A percentile compares a stretch with the other conserved stretches of the same genome.
phyloP scores from a whole-genome alignment of 495 filamentous ascomycete genomes.

The Aspergillus nanangensis region DNA sequence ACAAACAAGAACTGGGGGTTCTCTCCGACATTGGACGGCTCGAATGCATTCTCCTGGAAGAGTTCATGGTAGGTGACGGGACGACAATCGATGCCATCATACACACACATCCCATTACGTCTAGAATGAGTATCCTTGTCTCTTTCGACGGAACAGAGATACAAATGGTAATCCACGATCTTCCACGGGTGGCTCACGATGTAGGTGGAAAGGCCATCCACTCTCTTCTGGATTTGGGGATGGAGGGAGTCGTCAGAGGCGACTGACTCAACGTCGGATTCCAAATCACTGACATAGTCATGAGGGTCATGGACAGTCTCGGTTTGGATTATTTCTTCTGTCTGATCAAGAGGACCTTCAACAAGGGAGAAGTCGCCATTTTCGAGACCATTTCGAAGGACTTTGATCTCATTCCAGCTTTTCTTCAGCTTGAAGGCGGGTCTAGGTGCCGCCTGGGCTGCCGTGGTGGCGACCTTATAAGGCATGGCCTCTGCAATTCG shows the following conservation, averaged over 20 bases:
- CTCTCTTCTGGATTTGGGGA: not conserved
- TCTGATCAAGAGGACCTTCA: not conserved
- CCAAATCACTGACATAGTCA: not conserved
- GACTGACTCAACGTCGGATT: not conserved
- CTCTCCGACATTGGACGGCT: slow-evolving; percentile 3
- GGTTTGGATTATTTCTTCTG: not conserved
- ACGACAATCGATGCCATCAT: slow-evolving; percentile 21
- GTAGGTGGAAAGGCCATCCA: slow-evolving; percentile 1
- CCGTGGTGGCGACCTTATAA: slow-evolving; percentile 4
- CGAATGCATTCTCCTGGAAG: slow-evolving; percentile 6
- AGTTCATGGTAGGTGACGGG: slow-evolving; percentile 20
- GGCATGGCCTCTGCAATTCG: slow-evolving; percentile 4
- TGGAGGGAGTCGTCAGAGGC: slow-evolving; percentile 1
- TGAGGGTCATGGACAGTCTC: not conserved
- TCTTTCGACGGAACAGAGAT: slow-evolving; percentile 22
- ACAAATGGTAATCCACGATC: slow-evolving; percentile 32
- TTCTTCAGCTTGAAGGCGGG: slow-evolving; percentile 15
- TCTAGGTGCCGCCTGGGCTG: not conserved
- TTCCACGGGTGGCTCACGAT: slow-evolving; percentile 25
- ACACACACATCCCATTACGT: slow-evolving; percentile 17
- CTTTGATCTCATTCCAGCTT: slow-evolving; percentile 6
- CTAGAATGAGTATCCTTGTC: slow-evolving; percentile 10
- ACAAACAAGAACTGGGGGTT: slow-evolving; percentile 21
- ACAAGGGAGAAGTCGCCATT: not conserved
- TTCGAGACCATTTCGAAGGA: slow-evolving; percentile 5